Evolutionary conservation across 2,329 filamentous ascomycete species (phyloP), one percentile per base, ranked within the genome.

Genomic region (Sarocladiaceae sp.): DNA sequence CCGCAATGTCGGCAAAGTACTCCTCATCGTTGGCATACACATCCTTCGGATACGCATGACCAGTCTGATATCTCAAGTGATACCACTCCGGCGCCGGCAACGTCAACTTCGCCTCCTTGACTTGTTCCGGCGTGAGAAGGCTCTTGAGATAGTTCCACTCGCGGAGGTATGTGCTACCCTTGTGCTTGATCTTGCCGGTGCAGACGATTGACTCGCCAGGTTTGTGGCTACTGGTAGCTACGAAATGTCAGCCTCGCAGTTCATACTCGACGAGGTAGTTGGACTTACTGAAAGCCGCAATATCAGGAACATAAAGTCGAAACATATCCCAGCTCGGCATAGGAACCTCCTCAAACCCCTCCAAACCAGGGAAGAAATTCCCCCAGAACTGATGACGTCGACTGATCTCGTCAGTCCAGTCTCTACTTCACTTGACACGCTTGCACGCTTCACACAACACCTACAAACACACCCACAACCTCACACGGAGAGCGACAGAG

Each of bases 31-130:
- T 70, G 36, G 60, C 56, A 56, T 78, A 78, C 49, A 73, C 71
- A 3, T 72, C 67, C 56, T 71, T 71, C 29, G 70, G 69, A 61
- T 76, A 78, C 42, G 73, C 74, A 54, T 67, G 68, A 60, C 60
- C 74, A n/a, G 71, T 69, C 55, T 69, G 68, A 57, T 74, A 73
- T 47, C 33, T 44, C 20, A 60, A 55, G 64, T 86, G 82, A 61
- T 84, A 84, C 79, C 80, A 84, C 60, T 77, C 76, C 3, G 80
- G 80, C 3, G 80, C 77, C 22, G 80, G 76, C 51, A 85, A 63
- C 10, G 81, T 84, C 52, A 84, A 72, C 69, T 86, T 84, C 60
- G 82, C 76, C 58, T 82, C 77, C 53, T 76, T 75, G 62, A 78
- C 77, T 55, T 81, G 69, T 47, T 79, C 75, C 50, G 78, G 69